Base-by-base conservation (phyloP, 2,329 filamentous ascomycete genomes). In the Penicillium italicum region DNA sequence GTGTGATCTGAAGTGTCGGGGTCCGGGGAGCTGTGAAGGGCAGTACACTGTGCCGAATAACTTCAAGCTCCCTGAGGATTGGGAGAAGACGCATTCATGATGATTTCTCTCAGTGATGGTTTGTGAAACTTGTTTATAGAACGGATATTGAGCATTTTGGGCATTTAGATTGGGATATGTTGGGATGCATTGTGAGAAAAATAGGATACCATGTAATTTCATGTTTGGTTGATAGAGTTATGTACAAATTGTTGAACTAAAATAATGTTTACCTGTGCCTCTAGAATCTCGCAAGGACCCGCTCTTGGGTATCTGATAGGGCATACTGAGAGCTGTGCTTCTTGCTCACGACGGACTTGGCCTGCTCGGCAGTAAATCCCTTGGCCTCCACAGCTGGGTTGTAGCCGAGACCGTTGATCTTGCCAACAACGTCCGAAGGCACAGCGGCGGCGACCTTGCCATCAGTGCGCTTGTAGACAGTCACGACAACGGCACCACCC, bases 331-430 rank as follows among this genome's bases (percentile, higher is more conserved):
- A 87, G 44, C 73, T 73, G 65, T 79, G 82, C 74, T 82, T 87
- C 79, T 87, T 91, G 69, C 88, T 87, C 64, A 91, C 84, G 22
- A 85, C 82, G 38, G 76, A 77, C 58, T 86, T 87, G 14, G 80
- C 82, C 77, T 97, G 91, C 62, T 80, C 85, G 58, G 82, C 82
- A 0, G 91, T 96, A 74, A 96, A 95, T 1, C 91, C 92, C 79
- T 87, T 91, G 14, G 93, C 93, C 74, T 89, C 86, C 5, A 91
- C 87, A 4, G 93, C 93, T 20, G 93, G 93, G 72, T 97, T 97
- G 69, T 97, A 97, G 0, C 91, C 92, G 20, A 96, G 76, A 46
- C 83, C 82, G 52, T 82, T 91, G 57, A 75, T 72, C 78, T 80
- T 84, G 1, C 80, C 89, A 2, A 96, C 82, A 44, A 83, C 80